Base-by-base conservation (phyloP, 306 rosid species). In the Begonia loranthoides region DNA sequence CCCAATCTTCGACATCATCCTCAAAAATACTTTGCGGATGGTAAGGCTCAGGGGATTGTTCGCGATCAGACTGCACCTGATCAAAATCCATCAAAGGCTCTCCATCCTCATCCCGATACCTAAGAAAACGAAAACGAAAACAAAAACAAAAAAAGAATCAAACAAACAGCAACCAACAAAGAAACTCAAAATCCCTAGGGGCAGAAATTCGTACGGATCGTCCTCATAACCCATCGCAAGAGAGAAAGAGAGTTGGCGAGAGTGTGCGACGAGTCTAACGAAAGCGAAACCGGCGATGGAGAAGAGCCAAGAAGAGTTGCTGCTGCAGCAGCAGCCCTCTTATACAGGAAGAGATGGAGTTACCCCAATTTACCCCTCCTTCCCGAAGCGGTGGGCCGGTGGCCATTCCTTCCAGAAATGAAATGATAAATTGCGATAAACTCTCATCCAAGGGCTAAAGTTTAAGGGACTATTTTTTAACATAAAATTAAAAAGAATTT, bases 71-170 rank as follows among this genome's bases (percentile, higher is more conserved):
- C 45, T 68, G 87, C 24, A 80, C 13, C 16, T 76, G 93, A 51
- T 92, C 87, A 60, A 60, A 83, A 73, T 92, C 80, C 96, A 92
- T 92, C 82, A 92, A 73, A 0, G 94, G 77, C 63, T 92, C 99
- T 1, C 99, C 96, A 13, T 92, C 94, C 68, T 92, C 99, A 15
- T 92, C 96, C 13, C 94, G 93, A 54, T 70, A 80, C 94, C 96
- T 92, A 52, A 17, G 45, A 60, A 38, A 4, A 41, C 51, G 34
- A 28, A 48, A 62, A 45, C 16, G 36, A n/a, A 38, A 9, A 2
- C 12, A 10, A 0, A 3, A 12, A n/a, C n/a, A n/a, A n/a, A n/a
- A n/a, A 13, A 1, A 1, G 8, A n/a, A 22, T 22, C 48, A 48
- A 62, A 40, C 16, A 41, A n/a, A 38, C 4, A 4, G 12, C 13